A percentile compares a stretch with the other conserved stretches of the same genome.
phyloP scores from a whole-genome alignment of 2,329 filamentous ascomycete genomes.

The Tolypocladium sp. region DNA sequence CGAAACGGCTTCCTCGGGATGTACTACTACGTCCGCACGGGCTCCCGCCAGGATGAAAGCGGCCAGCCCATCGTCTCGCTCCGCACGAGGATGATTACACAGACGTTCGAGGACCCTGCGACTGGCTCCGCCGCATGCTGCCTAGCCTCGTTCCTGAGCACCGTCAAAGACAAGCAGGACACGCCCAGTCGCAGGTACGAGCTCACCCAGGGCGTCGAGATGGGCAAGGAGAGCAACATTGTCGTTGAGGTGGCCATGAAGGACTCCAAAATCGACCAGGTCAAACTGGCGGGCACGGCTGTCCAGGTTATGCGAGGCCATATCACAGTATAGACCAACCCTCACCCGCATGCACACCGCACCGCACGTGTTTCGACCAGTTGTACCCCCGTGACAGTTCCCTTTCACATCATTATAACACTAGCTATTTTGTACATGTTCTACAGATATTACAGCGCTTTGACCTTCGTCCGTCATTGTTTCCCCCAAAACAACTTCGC shows the following conservation, averaged over 20 bases:
- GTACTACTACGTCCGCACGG: conserved; percentile 49
- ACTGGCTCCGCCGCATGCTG: conserved; percentile 55
- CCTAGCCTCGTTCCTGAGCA: conserved; percentile 43
- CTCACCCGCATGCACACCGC: background rate
- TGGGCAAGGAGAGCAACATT: conserved; percentile 50
- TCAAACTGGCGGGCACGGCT: conserved; percentile 24
- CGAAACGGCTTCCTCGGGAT: conserved; percentile 39
- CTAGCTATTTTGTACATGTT: conserved; percentile 23
- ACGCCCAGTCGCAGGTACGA: conserved; percentile 30
- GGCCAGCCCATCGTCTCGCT: conserved; percentile 24
- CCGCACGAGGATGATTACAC: conserved; percentile 52
- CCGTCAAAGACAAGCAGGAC: conserved; percentile 24
- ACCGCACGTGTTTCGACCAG: background rate
- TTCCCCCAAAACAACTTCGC: conserved; percentile 16
- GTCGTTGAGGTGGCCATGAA: conserved; percentile 31
- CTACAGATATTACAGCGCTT: conserved; percentile 25
- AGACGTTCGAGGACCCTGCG: conserved; percentile 46
- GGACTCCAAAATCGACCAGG: conserved; percentile 17
- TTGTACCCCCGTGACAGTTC: conserved; percentile 11
- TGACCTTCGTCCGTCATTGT: conserved; percentile 7
- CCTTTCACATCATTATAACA: conserved; percentile 11
- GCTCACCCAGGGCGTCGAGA: conserved; percentile 59
- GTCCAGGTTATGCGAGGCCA: conserved; percentile 24
- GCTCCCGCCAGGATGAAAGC: conserved; percentile 15
- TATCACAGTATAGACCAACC: conserved; percentile 8